A percentile compares a stretch with the other conserved stretches of the same genome.
Conservation (phyloP, 163 green algal species). For the Scenedesmus sp. region DNA sequence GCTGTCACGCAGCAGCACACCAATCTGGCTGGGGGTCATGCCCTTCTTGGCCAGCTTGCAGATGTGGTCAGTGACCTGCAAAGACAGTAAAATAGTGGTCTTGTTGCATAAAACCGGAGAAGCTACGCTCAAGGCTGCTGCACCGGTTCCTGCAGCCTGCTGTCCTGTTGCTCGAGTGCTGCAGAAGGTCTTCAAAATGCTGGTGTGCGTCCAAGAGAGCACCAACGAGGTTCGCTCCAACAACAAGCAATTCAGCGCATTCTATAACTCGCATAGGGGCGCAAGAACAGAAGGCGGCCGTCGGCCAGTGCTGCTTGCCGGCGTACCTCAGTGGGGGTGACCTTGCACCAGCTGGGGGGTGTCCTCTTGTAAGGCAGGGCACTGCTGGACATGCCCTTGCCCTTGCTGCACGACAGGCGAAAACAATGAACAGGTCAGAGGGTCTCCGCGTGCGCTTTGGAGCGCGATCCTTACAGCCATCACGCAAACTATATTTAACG, state of each 20-base stretch:
- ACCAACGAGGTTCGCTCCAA: background rate
- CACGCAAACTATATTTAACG: no score
- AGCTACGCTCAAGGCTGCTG: background rate
- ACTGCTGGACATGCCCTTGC: constrained; percentile 91
- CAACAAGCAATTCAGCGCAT: background rate
- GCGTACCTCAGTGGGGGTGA: constrained; percentile 86
- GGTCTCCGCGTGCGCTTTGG: no score
- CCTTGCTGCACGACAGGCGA: constrained; percentile 43
- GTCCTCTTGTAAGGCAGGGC: constrained; percentile 97
- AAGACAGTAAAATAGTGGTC: background rate
- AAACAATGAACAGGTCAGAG: background rate
- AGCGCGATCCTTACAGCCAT: background rate
- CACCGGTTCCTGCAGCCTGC: background rate
- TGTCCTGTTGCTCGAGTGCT: background rate
- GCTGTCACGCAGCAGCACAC: constrained; percentile 96
- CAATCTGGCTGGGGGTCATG: constrained; percentile 98
- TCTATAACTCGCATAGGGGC: background rate
- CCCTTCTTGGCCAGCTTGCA: constrained; percentile 99
- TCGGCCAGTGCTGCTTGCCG: background rate
- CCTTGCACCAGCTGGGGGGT: constrained; percentile 96
- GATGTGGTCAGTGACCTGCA: constrained; percentile 94
- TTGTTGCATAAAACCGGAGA: background rate
- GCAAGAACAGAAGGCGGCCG: background rate
- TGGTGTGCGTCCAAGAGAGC: background rate
- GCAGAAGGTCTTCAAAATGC: background rate